A percentile compares a stretch with the other conserved stretches of the same genome.
These are phyloP conservation scores for Lactarius sanguifluus DNA, from an alignment of 768 basidiomycete genomes.

Conservation along the genomic window DNA sequence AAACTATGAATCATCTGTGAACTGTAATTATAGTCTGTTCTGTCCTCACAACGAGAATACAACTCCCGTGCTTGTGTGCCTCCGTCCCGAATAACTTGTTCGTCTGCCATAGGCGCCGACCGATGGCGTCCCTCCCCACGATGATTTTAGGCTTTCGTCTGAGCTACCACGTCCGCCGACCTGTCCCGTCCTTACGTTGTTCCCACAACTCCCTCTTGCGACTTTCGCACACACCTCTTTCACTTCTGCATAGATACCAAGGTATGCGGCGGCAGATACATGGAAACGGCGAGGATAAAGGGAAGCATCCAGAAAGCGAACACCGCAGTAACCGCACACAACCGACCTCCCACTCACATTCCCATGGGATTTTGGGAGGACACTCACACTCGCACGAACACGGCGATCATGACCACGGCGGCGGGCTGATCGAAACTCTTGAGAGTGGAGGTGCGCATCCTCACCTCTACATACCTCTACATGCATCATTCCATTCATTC, in stretches of 20 bases:
- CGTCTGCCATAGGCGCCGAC: slow-evolving; percentile 3
- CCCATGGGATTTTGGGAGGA: slow-evolving; percentile 27
- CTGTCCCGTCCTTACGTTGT: background rate
- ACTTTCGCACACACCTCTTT: background rate
- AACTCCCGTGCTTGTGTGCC: background rate
- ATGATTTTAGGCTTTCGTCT: background rate
- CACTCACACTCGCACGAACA: slow-evolving; percentile 28
- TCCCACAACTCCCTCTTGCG: background rate
- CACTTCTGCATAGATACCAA: background rate
- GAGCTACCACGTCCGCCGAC: background rate
- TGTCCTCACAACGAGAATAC: background rate
- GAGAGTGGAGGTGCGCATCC: slow-evolving; percentile 24
- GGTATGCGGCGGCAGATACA: slow-evolving; percentile 18
- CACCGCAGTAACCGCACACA: background rate
- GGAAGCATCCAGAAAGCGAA: slow-evolving; percentile 5
- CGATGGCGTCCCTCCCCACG: slow-evolving; percentile 9
- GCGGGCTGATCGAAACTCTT: slow-evolving; percentile 25
- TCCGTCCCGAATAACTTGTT: background rate
- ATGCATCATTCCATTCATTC: background rate
- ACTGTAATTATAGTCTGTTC: background rate
- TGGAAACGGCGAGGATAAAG: slow-evolving; percentile 12
- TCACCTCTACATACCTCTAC: too few species aligned
- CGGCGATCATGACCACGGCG: slow-evolving; percentile 15
- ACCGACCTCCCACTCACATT: slow-evolving; percentile 19
- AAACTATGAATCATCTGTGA: background rate